These are phyloP conservation scores for Vigna hirtella DNA, from an alignment of 306 rosid species.

Conservation along the genomic window DNA sequence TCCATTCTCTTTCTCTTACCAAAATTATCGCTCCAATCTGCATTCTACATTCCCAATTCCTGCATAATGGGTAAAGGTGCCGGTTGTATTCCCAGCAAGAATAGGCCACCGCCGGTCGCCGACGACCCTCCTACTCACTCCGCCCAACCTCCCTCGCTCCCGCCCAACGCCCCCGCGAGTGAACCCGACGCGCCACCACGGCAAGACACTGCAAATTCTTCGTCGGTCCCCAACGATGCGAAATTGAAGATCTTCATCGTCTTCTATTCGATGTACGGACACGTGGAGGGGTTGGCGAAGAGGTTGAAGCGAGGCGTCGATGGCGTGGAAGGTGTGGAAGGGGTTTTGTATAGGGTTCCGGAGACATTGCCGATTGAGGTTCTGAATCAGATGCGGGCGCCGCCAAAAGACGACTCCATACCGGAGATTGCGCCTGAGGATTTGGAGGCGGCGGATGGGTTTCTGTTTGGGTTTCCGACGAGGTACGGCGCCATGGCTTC, in stretches of 20 bases:
- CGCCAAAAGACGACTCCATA: constrained; percentile 63
- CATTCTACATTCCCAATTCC: constrained; percentile 29
- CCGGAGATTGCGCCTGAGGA: constrained; percentile 75
- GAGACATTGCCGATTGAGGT: constrained; percentile 79
- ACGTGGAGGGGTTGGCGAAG: constrained; percentile 81
- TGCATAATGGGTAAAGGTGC: constrained; percentile 84
- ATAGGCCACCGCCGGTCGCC: constrained; percentile 52
- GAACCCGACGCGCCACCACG: constrained; percentile 23
- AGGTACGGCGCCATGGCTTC: constrained; percentile 96
- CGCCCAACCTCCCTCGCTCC: constrained; percentile 27
- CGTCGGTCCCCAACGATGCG: not conserved
- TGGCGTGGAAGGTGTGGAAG: constrained; percentile 78
- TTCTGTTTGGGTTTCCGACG: constrained; percentile 90
- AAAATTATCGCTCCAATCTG: constrained; percentile 15
- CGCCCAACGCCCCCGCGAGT: not conserved
- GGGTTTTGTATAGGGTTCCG: constrained; percentile 76
- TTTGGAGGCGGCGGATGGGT: constrained; percentile 72
- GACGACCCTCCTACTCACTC: constrained; percentile 38
- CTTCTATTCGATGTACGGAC: constrained; percentile 95
- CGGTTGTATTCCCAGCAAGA: constrained; percentile 96
- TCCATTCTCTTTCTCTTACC: not conserved
- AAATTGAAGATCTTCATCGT: constrained; percentile 78
- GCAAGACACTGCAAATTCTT: constrained; percentile 3
- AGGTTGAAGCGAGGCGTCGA: constrained; percentile 90
- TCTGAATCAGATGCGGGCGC: constrained; percentile 75